Conservation (phyloP, 352 stramenopile genomes). For the Phytophthora syringae region DNA sequence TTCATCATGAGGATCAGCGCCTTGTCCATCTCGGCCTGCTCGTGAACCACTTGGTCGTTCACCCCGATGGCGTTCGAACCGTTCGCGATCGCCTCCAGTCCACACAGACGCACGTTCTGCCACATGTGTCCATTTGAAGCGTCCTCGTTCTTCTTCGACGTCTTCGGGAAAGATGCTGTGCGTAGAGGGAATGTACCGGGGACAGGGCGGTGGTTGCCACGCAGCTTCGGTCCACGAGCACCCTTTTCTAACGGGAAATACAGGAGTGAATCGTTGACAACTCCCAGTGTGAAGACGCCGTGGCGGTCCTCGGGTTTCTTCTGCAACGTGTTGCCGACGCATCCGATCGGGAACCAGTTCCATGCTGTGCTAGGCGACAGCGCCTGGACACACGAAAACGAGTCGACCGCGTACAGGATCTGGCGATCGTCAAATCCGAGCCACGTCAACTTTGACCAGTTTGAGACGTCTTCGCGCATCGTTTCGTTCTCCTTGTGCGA, state of each 20-base stretch:
- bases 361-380: constrained; percentile 57
- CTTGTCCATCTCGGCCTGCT: constrained; percentile 88
- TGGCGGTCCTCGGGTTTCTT: constrained; percentile 67
- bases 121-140: constrained; percentile 62
- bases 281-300: constrained; percentile 68
- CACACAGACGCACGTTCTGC: constrained; percentile 67
- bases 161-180: constrained; percentile 64
- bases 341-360: constrained; percentile 81
- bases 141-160: constrained; percentile 37
- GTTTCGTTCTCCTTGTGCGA: constrained; percentile 73
- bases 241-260: constrained; percentile 76
- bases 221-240: constrained; percentile 49
- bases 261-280: constrained; percentile 76
- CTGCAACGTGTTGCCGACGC: constrained; percentile 61
- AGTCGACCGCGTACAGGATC: constrained; percentile 79
- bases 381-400: constrained; percentile 67
- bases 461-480: constrained; percentile 41
- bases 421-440: constrained; percentile 79
- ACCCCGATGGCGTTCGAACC: constrained; percentile 30
- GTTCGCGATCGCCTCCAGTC: constrained; percentile 39
- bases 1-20: constrained; percentile 88
- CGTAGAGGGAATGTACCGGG: constrained; percentile 67
- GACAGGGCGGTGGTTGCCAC: constrained; percentile 79
- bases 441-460: constrained; percentile 75
- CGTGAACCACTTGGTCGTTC: constrained; percentile 51